Base-by-base conservation (phyloP, 1,284 basidiomycete species). In the Papiliotrema fonsecae region DNA sequence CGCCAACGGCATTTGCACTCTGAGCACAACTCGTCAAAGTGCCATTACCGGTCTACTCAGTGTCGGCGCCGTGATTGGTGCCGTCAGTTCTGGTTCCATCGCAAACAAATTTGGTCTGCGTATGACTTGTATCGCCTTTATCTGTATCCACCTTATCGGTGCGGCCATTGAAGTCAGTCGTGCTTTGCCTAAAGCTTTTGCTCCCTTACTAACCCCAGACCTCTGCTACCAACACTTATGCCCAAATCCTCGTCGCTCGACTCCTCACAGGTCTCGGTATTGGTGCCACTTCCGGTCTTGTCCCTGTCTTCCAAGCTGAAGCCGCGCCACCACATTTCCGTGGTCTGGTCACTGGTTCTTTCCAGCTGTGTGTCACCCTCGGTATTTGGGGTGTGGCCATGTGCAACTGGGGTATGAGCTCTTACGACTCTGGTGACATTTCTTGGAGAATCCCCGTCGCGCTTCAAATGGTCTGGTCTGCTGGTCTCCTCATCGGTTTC, bases 241-340 rank as follows among this genome's bases (percentile, higher is more conserved):
- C 47, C 26, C 75, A 76, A 54, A 61, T 74, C 41, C 65, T 68
- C 50, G 69, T 69, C 27, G 73, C 69, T 26, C 67, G 74, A 40
- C 56, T 73, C 13, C 62, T 75, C 32, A 69, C 72, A 25, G 73
- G 73, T 52, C 61, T 71, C 52, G 73, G 70, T 51, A 65, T 74
- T 45, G 72, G 72, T 36, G 67, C 67, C 45, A 73, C 71, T 7
- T 70, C 67, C 6, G 72, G 72, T 56, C 62, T 75, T 27, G 74
- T 75, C 13, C 75, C 75, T 27, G 70, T 75, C 31, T 75, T 72
- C 70, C 75, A 76, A 58, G 74, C 73, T 21, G 72, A 73, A 51
- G 65, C 68, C 16, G 50, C 61, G 22, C 66, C 67, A 39, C 67
- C 67, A 9, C 42, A 47, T 55, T 68, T 34, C 52, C 56, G 64